Percentiles rank a stretch among this genome's conserved stretches.
phyloP scores from a whole-genome alignment of 169 alveolate genomes.

The Plasmodium vinckei region DNA sequence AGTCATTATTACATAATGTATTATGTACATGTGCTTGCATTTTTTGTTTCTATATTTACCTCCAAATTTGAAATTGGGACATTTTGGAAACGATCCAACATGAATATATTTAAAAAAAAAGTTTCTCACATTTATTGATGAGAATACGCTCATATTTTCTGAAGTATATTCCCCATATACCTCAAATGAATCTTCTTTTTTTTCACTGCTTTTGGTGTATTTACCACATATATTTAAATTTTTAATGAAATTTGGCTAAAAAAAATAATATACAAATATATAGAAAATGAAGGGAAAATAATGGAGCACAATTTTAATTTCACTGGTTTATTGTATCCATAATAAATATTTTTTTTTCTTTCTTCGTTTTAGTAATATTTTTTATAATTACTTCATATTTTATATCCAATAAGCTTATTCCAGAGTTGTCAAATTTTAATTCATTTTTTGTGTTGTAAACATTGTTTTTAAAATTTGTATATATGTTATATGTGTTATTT shows the following conservation, averaged over 20 bases:
- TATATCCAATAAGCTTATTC: slow-evolving; percentile 44
- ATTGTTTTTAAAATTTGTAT: slow-evolving; percentile 44
- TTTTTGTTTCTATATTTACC: not conserved
- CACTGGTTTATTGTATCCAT: no score
- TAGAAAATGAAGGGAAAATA: not conserved
- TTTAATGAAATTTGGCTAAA: slow-evolving; percentile 36
- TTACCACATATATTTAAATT: slow-evolving; percentile 49
- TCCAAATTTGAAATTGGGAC: slow-evolving; percentile 37
- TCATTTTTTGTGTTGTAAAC: slow-evolving; percentile 49
- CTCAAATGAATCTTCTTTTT: slow-evolving; percentile 55
- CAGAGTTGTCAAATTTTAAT: slow-evolving; percentile 47
- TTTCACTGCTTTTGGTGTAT: slow-evolving; percentile 33
- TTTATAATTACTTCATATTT: slow-evolving; percentile 30
- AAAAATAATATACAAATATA: not conserved
- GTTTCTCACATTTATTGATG: slow-evolving; percentile 42
- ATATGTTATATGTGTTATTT: slow-evolving; percentile 48
- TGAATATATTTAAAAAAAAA: slow-evolving; percentile 41
- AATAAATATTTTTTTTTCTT: no score
- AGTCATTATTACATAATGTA: not conserved
- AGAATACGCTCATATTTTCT: slow-evolving; percentile 28
- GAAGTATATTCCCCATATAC: slow-evolving; percentile 44
- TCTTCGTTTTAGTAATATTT: no score
- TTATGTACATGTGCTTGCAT: no score
- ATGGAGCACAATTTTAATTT: no score
- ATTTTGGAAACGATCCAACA: slow-evolving; percentile 42